A percentile compares a stretch with the other conserved stretches of the same genome.
These are phyloP conservation scores for Globisporangium acanthophoron DNA, from an alignment of 352 stramenopile genomes.

Conservation along the genomic window DNA sequence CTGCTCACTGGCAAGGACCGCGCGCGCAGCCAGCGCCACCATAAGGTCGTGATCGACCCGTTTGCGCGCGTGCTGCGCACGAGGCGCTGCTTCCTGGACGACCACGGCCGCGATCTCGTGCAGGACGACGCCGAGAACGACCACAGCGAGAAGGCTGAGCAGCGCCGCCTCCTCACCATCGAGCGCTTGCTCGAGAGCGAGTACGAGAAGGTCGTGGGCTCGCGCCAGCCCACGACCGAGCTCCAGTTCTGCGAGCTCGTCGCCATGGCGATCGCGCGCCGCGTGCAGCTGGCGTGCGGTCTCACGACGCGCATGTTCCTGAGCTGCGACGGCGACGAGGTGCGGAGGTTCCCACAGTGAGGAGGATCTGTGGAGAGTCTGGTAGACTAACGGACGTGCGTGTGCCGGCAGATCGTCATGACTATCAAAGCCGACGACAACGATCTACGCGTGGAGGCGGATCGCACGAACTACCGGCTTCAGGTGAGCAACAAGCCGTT, in stretches of 20 bases:
- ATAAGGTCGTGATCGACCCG: conserved; percentile 57
- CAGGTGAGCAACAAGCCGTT: conserved; percentile 78
- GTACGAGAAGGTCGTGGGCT: conserved; percentile 54
- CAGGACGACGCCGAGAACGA: conserved; percentile 31
- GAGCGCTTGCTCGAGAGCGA: conserved; percentile 46
- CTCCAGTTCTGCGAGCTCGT: conserved; percentile 63
- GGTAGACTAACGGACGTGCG: no score
- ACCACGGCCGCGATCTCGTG: conserved; percentile 41
- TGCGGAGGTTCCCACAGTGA: neutral
- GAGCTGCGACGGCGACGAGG: conserved; percentile 61
- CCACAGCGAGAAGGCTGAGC: conserved; percentile 44
- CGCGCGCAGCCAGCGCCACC: conserved; percentile 23
- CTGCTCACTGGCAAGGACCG: conserved; percentile 66
- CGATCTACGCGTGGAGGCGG: conserved; percentile 62
- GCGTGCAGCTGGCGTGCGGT: conserved; percentile 70
- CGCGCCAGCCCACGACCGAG: conserved; percentile 38
- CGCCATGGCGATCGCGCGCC: conserved; percentile 49
- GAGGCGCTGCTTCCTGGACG: conserved; percentile 64
- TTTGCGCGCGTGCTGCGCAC: conserved; percentile 70
- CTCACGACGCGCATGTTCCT: conserved; percentile 78
- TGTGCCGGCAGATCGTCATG: conserved; percentile 54
- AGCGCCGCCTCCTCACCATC: conserved; percentile 29
- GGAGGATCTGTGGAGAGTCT: no score
- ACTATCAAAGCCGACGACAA: conserved; percentile 75
- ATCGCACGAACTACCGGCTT: conserved; percentile 63